Evolutionary conservation across 441 rosid genomes (phyloP), one percentile per base, ranked within the genome.

Genomic region (Flueggea neowawraea): DNA sequence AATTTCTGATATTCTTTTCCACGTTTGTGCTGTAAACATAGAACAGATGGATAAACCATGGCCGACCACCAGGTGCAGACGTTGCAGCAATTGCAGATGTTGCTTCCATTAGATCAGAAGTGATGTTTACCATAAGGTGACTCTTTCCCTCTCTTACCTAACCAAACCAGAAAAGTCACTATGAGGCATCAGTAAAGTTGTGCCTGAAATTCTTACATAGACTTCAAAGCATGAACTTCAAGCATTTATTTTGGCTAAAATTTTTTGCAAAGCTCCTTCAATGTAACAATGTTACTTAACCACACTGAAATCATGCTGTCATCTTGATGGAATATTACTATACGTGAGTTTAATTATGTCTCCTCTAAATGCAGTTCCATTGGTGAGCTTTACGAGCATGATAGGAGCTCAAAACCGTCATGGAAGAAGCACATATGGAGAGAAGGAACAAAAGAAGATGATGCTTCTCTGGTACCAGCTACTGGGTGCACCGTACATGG

Each of bases 391-490:
- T 87, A 87, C 22, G 90, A 87, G 69, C 80, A 80, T 57, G 86
- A 83, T 49, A 78, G 76, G 73, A 75, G 66, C 74, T 83, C 90
- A 10, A 84, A 71, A 64, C 90, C 94, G 22, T 73, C 88, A n/a
- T 87, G 94, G 94, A 87, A 80, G 83, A 87, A 84, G 80, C 90
- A 87, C 59, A 71, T 87, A 67, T 68, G 77, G 78, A 73, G 64
- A 61, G 79, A 79, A 65, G 79, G 72, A 65, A 66, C 53, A 64
- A 67, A 58, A n/a, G 71, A 64, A 52, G 28, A 22, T 22, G 77
- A 79, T 64, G 67, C 75, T 60, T 71, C 78, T 58, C 70, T 84
- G 59, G 47, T 65, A 51, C 77, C 84, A 17, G 58, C 78, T 53
- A 61, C 16, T 22, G 90, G 90, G 2, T 76, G 62, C 71, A 60